Evolutionary conservation across 805 yeast species (phyloP).

Genomic region (Metschnikowia shivogae): DNA sequence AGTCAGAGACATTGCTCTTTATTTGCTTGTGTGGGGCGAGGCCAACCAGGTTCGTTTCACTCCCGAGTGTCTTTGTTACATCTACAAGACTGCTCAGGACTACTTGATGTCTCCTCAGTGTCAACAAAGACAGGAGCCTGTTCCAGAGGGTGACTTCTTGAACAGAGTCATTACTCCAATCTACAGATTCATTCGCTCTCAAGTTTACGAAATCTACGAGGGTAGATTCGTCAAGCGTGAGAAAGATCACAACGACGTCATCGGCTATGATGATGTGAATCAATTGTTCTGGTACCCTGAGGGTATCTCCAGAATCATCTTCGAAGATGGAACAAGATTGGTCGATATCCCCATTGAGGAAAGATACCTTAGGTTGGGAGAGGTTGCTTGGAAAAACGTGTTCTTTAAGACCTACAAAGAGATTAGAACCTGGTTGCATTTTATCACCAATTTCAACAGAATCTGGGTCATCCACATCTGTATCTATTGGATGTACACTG

Average conservation of each 20-base stretch:
- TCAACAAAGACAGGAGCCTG: constrained; percentile 79
- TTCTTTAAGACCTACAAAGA: constrained; percentile 80
- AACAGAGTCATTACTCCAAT: constrained; percentile 91
- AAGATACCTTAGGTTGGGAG: constrained; percentile 86
- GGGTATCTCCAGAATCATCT: constrained; percentile 88
- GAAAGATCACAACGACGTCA: constrained; percentile 72
- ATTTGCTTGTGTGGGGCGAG: constrained; percentile 82
- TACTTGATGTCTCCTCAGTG: constrained; percentile 85
- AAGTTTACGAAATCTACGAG: constrained; percentile 75
- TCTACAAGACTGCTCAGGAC: constrained; percentile 92
- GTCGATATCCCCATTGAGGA: constrained; percentile 87
- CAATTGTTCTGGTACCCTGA: constrained; percentile 99
- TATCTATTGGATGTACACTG: constrained; percentile 90
- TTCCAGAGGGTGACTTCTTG: constrained; percentile 86
- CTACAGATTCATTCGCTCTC: constrained; percentile 73
- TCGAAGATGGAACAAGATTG: constrained; percentile 89
- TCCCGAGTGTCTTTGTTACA: constrained; percentile 76
- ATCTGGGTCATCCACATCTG: constrained; percentile 94
- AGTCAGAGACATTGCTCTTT: constrained; percentile 74
- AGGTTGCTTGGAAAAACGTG: constrained; percentile 85
- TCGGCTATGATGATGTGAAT: constrained; percentile 97
- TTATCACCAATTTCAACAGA: constrained; percentile 70
- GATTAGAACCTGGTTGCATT: constrained; percentile 73
- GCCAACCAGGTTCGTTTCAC: constrained; percentile 94
- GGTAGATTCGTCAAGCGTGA: constrained; percentile 84